Percentiles rank a stretch among this genome's conserved stretches.
Conservation (phyloP, 176 grass and related monocot genomes). For the Triticum timopheevii region DNA sequence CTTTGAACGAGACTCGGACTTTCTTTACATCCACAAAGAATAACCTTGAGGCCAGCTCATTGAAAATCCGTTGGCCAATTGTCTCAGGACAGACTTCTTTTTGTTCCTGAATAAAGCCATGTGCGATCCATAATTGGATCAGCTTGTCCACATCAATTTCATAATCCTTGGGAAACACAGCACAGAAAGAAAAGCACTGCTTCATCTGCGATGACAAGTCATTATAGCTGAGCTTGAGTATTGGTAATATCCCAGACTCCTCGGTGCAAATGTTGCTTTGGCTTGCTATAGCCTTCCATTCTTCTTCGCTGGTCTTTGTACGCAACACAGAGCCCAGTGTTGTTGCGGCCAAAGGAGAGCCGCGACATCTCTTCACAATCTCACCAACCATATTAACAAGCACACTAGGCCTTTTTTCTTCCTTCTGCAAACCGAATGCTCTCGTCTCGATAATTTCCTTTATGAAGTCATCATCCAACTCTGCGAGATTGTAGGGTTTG, state of each 20-base stretch:
- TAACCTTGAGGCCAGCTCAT: neutral
- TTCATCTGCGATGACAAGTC: neutral
- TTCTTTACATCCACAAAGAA: neutral
- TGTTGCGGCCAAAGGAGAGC: constrained; percentile 27
- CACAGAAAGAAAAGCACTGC: neutral
- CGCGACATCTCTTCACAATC: neutral
- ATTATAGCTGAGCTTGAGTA: constrained; percentile 16
- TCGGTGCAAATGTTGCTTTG: neutral
- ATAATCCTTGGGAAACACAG: neutral
- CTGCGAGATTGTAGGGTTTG: neutral
- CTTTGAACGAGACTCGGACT: neutral
- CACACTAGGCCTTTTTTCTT: neutral
- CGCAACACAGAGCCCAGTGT: constrained; percentile 7
- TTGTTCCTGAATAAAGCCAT: neutral
- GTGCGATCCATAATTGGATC: neutral
- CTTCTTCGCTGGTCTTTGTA: neutral
- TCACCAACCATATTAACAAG: neutral
- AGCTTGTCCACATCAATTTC: neutral
- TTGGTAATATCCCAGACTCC: neutral
- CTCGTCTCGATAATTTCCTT: neutral
- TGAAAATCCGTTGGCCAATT: neutral
- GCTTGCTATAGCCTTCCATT: constrained; percentile 5
- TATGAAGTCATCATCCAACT: neutral
- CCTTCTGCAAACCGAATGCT: neutral
- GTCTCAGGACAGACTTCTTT: neutral